Base-by-base conservation (phyloP, 352 stramenopile genomes). In the Phytophthora aleatoria region DNA sequence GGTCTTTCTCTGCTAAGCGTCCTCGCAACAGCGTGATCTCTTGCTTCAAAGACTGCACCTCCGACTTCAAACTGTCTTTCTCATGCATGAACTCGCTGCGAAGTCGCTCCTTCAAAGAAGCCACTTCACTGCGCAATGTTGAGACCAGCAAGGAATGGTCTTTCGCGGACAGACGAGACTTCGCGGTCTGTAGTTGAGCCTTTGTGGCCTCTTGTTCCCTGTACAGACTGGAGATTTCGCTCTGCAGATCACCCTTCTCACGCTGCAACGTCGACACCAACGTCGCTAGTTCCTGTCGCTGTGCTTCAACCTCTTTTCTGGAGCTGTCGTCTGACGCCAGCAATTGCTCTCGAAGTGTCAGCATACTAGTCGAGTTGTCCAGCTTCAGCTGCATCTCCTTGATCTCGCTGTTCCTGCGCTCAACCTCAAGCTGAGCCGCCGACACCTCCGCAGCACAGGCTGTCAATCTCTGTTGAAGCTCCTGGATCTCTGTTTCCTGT, bases 41-140 rank as follows among this genome's bases (percentile, higher is more conserved):
- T 48, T 81, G 65, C 12, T 68, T 67, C 10, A 92, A 61, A 5
- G 70, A 63, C 13, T 73, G 54, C 7, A 77, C 71, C 26, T 87
- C 74, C 4, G 55, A 52, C 41, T 66, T 66, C 31, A 92, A 35
- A 8, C 53, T 67, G 9, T 85, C 75, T 27, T 81, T 85, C 42
- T 91, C 84, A n/a, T 80, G 68, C 67, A 83, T 81, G 58, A 86
- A 89, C 50, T 92, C 81, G 13, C 43, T 70, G 13, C 78, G 81
- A 33, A 92, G 62, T 1, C 76, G 68, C 24, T 91, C 76, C 50
- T 90, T 91, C 1, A 92, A 47, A 20, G 71, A 76, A 8, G 63
- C 35, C 10, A 92, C 81, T 65, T 92, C 84, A 50, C 51, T 79
- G 13, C 79, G 78, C 5, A 92, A 64, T 20, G 84, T 92, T 6